Evolutionary conservation across 192 early-diverging fungal genomes (phyloP), one percentile per base, ranked within the genome.

Genomic region (Kickxella alabastrina): DNA sequence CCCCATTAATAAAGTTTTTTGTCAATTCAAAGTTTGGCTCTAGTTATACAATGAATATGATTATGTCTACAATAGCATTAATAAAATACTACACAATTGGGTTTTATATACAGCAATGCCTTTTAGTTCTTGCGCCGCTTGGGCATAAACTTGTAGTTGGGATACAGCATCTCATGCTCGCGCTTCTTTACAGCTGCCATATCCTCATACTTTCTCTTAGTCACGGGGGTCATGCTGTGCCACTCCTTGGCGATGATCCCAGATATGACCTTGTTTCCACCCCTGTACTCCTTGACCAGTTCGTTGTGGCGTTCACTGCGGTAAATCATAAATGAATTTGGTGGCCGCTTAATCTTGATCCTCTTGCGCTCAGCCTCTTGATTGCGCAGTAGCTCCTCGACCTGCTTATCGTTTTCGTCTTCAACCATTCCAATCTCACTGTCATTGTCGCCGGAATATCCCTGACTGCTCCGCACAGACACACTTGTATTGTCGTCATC

Each of bases 291-390:
- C 29, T 60, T 75, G 12, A 75, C 72, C 17, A 68, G 32, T 45
- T 75, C 72, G 17, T 57, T 75, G 41, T 75, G 72, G 5, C 61
- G 72, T 17, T 57, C 38, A 45, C 72, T 68, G 19, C 72, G 59
- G 32, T 68, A 75, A 17, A 75, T 59, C 57, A 75, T 75, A 50
- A 75, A 75, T 42, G 72, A 60, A 40, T 75, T 75, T 15, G 72
- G 72, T 36, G 72, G 72, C 6, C 72, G 51, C 54, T 75, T 75
- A 45, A 75, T 75, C 26, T 57, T 68, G 22, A 75, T 75, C 26
- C 51, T 52, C 10, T 57, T 66, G 13, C 56, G 50, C 43, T 75
- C 71, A 4, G 54, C 55, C 21, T 62, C 59, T 26, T 52, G 23
- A 27, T 59, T 32, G 13, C 31, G 28, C 39, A 35, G 24, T n/a